Evolutionary conservation across 805 yeast species (phyloP).

Genomic region (Saturnispora ahearnii): DNA sequence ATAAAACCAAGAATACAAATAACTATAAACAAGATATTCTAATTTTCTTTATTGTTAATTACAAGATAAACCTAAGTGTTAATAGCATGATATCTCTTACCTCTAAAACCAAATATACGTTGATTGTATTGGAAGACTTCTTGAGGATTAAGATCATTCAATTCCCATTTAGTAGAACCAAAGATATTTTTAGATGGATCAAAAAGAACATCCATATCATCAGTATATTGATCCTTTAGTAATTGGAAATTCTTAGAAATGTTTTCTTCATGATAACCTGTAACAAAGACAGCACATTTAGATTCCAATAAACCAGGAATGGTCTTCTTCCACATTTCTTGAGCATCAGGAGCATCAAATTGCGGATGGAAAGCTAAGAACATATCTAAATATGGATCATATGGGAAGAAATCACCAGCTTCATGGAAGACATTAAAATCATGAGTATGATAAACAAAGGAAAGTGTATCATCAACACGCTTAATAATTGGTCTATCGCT

Average conservation of each 20-base stretch:
- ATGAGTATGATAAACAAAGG: slow-evolving; percentile 77
- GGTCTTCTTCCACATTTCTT: slow-evolving; percentile 75
- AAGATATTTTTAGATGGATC: slow-evolving; percentile 64
- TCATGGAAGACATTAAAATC: slow-evolving; percentile 88
- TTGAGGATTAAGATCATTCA: slow-evolving; percentile 85
- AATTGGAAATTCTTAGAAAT: slow-evolving; percentile 60
- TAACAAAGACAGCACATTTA: slow-evolving; percentile 84
- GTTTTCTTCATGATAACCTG: slow-evolving; percentile 81
- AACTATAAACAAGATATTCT: slow-evolving; percentile 3
- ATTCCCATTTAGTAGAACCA: slow-evolving; percentile 88
- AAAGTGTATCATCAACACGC: slow-evolving; percentile 64
- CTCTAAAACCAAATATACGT: slow-evolving; percentile 84
- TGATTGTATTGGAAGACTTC: slow-evolving; percentile 91
- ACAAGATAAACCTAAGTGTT: slow-evolving; percentile 9
- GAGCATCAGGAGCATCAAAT: slow-evolving; percentile 69
- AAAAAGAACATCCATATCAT: slow-evolving; percentile 76
- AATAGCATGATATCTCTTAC: slow-evolving; percentile 92
- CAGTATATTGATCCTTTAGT: slow-evolving; percentile 53
- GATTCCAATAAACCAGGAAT: slow-evolving; percentile 84
- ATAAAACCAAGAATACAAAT: not conserved
- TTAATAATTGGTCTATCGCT: slow-evolving; percentile 58
- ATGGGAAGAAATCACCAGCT: slow-evolving; percentile 92
- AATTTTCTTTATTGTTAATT: slow-evolving; percentile 9
- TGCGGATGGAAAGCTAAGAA: slow-evolving; percentile 97
- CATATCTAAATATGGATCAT: slow-evolving; percentile 90